phyloP scores from a whole-genome alignment of 2,329 filamentous ascomycete genomes.

The Taxawa tesnikishii region DNA sequence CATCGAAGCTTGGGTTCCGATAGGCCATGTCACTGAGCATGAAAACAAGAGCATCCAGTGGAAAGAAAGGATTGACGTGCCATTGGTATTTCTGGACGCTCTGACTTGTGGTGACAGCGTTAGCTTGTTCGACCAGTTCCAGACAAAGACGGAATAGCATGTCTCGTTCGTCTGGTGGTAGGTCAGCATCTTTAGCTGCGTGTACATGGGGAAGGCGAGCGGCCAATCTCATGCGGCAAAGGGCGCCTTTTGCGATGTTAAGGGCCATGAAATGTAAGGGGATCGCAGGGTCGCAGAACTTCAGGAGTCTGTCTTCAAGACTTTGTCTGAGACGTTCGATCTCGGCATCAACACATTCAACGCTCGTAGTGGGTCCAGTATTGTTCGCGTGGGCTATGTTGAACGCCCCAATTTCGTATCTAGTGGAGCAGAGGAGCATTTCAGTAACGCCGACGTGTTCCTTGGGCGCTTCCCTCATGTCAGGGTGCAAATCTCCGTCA shows the following conservation, averaged over 20 bases:
- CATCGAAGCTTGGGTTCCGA: conserved; percentile 8
- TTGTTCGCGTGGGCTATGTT: conserved; percentile 13
- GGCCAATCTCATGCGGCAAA: conserved; percentile 29
- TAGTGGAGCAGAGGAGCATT: conserved; percentile 31
- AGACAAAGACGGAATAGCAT: conserved; percentile 27
- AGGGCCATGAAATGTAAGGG: conserved; percentile 31
- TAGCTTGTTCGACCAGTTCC: conserved; percentile 29
- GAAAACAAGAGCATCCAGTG: conserved; percentile 28
- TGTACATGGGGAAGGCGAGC: conserved; percentile 29
- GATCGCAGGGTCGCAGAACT: conserved; percentile 32
- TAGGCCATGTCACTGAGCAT: conserved; percentile 20
- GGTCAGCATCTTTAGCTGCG: conserved; percentile 16
- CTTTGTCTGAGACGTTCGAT: conserved; percentile 28
- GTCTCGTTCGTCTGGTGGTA: conserved; percentile 23
- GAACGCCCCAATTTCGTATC: conserved; percentile 29
- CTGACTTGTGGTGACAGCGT: conserved; percentile 25
- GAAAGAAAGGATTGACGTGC: conserved; percentile 39
- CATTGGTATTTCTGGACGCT: conserved; percentile 35
- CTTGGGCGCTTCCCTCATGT: conserved; percentile 33
- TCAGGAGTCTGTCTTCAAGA: conserved; percentile 29
- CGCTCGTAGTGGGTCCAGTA: conserved; percentile 1
- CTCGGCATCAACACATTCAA: conserved; percentile 11
- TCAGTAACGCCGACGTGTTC: conserved; percentile 43
- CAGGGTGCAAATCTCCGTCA: conserved; percentile 22
- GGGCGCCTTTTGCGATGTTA: conserved; percentile 29